Base-by-base conservation (phyloP, 768 basidiomycete species). In the Leccinum broughii region DNA sequence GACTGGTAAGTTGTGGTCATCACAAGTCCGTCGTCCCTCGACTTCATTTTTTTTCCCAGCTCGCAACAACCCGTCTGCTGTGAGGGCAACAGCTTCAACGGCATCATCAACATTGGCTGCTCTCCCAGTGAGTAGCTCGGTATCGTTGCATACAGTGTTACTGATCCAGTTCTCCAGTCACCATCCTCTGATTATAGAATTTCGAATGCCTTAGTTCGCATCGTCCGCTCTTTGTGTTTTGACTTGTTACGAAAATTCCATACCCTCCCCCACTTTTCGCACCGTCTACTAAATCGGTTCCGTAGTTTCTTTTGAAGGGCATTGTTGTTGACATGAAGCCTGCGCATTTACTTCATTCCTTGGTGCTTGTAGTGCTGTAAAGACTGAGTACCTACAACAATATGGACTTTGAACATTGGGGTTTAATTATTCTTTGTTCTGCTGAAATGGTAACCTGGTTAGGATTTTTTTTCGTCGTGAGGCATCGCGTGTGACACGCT, bases 61-160 rank as follows among this genome's bases (percentile, higher is more conserved):
- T 5, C 59, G 6, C 48, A 62, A 6, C 59, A 78, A 48, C 64
- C 77, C 1, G 80, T 80, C 1, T 83, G 82, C 64, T 82, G 81
- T 61, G 35, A 65, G 0, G 58, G 75, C 60, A 73, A 77, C 58
- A 41, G 56, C 1, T 76, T 69, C 65, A 58, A 59, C 14, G 79
- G 80, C 3, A 15, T 82, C 11, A 56, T 82, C 59, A 70, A 67
- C 51, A 59, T 80, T 55, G 78, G 69, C n/a, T 82, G 81, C 64
- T 62, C 66, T 13, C 75, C 77, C 13, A 71, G 81, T 70, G 69
- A 66, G 63, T 73, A 39, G 4, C 2, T 15, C 4, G 39, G 0
- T 1, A 0, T 30, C 2, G 15, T 51, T 11, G 1, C 22, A n/a
- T 20, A 2, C 0, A 1, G 13, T 41, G 9, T 66, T 53, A 30